These are phyloP conservation scores for Phaeomoniella chlamydospora DNA, from an alignment of 2,329 filamentous ascomycete genomes.

Conservation along the genomic window DNA sequence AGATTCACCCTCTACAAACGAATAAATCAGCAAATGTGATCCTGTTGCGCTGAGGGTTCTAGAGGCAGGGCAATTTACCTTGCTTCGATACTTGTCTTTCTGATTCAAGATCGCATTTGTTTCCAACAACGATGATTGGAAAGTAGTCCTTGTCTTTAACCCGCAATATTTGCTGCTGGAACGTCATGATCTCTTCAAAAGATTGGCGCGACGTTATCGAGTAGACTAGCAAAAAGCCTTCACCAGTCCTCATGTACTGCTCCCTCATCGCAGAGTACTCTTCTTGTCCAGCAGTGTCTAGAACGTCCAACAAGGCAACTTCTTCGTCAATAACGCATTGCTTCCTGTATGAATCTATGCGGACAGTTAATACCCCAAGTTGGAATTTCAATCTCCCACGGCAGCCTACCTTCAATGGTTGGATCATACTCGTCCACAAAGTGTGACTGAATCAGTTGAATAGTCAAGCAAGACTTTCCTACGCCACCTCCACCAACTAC, in stretches of 20 bases:
- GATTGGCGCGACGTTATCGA: slow-evolving; percentile 95
- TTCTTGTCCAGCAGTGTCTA: slow-evolving; percentile 96
- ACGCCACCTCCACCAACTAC: slow-evolving; percentile 97
- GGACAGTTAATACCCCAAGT: slow-evolving; percentile 5
- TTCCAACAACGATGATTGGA: slow-evolving; percentile 96
- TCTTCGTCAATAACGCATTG: slow-evolving; percentile 98
- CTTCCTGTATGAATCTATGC: slow-evolving; percentile 93
- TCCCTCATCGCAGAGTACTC: slow-evolving; percentile 99
- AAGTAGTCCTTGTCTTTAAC: slow-evolving; percentile 99
- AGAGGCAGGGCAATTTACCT: slow-evolving; percentile 53
- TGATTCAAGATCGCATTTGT: slow-evolving; percentile 95
- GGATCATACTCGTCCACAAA: slow-evolving; percentile 99
- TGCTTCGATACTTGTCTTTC: slow-evolving; percentile 85
- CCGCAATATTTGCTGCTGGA: slow-evolving; percentile 94
- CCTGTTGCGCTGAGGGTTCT: neutral
- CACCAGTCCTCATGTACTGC: slow-evolving; percentile 98
- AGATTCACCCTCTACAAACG: slow-evolving; percentile 63
- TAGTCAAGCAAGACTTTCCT: slow-evolving; percentile 97
- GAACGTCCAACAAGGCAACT: slow-evolving; percentile 89
- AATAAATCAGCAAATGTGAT: neutral
- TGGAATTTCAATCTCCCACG: slow-evolving; percentile 27
- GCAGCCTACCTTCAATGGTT: slow-evolving; percentile 71
- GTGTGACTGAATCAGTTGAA: slow-evolving; percentile 88
- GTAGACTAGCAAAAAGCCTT: slow-evolving; percentile 95
- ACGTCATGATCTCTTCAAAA: slow-evolving; percentile 96